Evolutionary conservation across 1,139 yeast genomes (phyloP).

Genomic region (Suhomyces ambrosiae): DNA sequence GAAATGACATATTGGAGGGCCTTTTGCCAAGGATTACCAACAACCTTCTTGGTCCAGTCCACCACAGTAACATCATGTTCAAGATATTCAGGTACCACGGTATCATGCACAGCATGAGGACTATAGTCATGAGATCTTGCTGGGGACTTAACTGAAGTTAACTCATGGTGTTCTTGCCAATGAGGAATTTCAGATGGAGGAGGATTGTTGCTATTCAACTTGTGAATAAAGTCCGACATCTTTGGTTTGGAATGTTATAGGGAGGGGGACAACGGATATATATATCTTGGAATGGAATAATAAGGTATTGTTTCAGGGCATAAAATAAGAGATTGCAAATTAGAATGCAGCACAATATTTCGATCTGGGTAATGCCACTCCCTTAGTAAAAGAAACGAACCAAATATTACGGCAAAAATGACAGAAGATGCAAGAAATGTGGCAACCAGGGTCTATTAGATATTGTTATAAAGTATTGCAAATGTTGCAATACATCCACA

Average conservation of each 20-base stretch:
- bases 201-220: constrained; percentile 16
- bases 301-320: background rate
- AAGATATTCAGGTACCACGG: constrained; percentile 41
- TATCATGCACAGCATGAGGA: constrained; percentile 14
- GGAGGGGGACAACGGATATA: constrained; percentile 1
- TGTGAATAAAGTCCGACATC: constrained; percentile 21
- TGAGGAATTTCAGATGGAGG: constrained; percentile 25
- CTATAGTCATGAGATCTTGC: constrained; percentile 5
- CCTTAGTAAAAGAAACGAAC: background rate
- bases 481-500: constrained; percentile 18
- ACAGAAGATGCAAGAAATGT: constrained; percentile 2
- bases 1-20: constrained; percentile 54
- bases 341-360: background rate
- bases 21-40: constrained; percentile 44
- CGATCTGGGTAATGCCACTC: constrained; percentile 1
- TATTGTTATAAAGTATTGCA: constrained; percentile 2
- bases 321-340: constrained; percentile 1
- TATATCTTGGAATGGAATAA: too few relatives aligned
- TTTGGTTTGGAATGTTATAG: background rate
- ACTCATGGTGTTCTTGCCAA: constrained; percentile 13
- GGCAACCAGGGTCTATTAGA: constrained; percentile 2
- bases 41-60: constrained; percentile 45
- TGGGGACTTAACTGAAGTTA: constrained; percentile 7
- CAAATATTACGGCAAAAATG: background rate
- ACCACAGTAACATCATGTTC: constrained; percentile 46